These are phyloP conservation scores for Rhynchosporium secalis DNA, from an alignment of 2,329 filamentous ascomycete species.

Conservation along the genomic window DNA sequence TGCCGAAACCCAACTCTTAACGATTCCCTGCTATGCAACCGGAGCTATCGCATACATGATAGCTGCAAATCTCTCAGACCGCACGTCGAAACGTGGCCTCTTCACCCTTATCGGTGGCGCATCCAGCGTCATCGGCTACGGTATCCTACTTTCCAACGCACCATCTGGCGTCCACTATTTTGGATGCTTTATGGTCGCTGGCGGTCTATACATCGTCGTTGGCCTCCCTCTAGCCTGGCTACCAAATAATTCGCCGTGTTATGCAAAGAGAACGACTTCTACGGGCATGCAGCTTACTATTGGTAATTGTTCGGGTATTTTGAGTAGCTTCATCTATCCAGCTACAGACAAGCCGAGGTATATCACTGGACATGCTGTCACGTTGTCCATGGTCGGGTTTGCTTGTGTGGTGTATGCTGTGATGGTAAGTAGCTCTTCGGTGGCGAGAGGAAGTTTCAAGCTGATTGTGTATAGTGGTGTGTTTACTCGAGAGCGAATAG, in stretches of 20 bases:
- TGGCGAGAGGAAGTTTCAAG: constrained; percentile 25
- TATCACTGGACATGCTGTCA: constrained; percentile 52
- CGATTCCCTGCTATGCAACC: constrained; percentile 65
- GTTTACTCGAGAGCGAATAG: constrained; percentile 42
- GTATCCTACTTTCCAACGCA: constrained; percentile 53
- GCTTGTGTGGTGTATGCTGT: constrained; percentile 45
- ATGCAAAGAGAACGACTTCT: constrained; percentile 60
- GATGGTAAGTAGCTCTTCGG: constrained; percentile 31
- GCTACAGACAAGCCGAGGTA: constrained; percentile 47
- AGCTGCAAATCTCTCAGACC: constrained; percentile 58
- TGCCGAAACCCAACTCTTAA: constrained; percentile 63
- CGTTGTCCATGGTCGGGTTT: constrained; percentile 48
- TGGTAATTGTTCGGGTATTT: constrained; percentile 60
- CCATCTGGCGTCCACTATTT: constrained; percentile 57
- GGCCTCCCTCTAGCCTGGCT: constrained; percentile 42
- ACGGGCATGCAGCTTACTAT: constrained; percentile 60
- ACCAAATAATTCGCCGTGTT: constrained; percentile 57
- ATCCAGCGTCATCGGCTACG: constrained; percentile 58
- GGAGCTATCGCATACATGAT: constrained; percentile 62
- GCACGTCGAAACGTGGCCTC: constrained; percentile 55
- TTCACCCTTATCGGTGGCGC: constrained; percentile 54
- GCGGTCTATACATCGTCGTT: constrained; percentile 53
- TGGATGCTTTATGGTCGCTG: constrained; percentile 60
- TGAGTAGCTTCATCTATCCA: constrained; percentile 57
- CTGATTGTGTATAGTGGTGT: constrained; percentile 22